Evolutionary conservation across 495 filamentous ascomycete species (phyloP).

Genomic region (Ramalina intermedia): DNA sequence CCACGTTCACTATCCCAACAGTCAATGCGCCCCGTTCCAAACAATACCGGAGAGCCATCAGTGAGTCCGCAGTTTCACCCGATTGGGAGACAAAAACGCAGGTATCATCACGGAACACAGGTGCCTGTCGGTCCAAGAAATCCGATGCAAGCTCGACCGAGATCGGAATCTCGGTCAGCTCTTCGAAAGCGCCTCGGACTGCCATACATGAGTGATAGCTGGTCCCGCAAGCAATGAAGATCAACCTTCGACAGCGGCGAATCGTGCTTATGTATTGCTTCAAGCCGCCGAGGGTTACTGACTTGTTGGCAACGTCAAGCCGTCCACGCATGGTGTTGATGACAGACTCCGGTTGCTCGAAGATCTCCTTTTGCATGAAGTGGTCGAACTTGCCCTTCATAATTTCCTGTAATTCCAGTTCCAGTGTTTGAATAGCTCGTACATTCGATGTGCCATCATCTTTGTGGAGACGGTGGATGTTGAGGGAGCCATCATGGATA

Average conservation of each 20-base stretch:
- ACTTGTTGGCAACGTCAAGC: conserved; percentile 81
- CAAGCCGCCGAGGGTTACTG: conserved; percentile 85
- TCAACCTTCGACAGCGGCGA: conserved; percentile 85
- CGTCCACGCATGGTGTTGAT: conserved; percentile 99
- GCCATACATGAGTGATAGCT: conserved; percentile 99
- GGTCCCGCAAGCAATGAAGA: conserved; percentile 97
- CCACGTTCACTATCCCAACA: conserved; percentile 94
- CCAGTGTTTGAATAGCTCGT: conserved; percentile 91
- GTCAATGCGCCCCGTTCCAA: conserved; percentile 92
- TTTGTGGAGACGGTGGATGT: conserved; percentile 96
- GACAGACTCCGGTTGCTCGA: conserved; percentile 97
- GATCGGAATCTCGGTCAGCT: conserved; percentile 95
- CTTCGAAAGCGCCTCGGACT: conserved; percentile 92
- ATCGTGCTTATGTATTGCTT: conserved; percentile 94
- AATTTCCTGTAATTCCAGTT: conserved; percentile 97
- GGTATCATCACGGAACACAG: conserved; percentile 98
- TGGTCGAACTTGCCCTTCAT: conserved; percentile 99
- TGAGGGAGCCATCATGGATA: conserved; percentile 95
- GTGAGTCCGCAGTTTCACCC: conserved; percentile 95
- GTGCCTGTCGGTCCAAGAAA: conserved; percentile 91
- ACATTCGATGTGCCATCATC: conserved; percentile 93
- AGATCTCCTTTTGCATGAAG: conserved; percentile 99
- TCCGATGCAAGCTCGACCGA: conserved; percentile 93
- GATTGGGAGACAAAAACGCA: conserved; percentile 98
- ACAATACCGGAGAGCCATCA: conserved; percentile 94